Percentiles rank a stretch among this genome's conserved stretches.
These are phyloP conservation scores for Diatrype stigma DNA, from an alignment of 2,329 filamentous ascomycete genomes.

Conservation along the genomic window DNA sequence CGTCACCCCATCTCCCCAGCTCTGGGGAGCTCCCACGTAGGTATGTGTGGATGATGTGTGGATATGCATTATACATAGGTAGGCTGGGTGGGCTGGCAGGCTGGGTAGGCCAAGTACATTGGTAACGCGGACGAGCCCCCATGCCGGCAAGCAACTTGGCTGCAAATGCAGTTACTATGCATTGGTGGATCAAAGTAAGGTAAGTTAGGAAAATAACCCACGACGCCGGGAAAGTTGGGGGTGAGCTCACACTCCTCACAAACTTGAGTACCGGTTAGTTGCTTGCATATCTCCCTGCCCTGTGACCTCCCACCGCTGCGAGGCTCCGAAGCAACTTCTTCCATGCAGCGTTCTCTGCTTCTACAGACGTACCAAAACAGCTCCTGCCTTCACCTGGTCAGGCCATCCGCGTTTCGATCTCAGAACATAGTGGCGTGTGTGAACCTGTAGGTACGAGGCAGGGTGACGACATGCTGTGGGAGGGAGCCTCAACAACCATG, in stretches of 20 bases:
- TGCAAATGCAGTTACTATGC: constrained; percentile 16
- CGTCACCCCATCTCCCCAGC: too few relatives aligned
- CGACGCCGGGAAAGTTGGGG: constrained; percentile 5
- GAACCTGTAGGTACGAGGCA: constrained; percentile 21
- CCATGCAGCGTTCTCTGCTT: constrained; percentile 20
- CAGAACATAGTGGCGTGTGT: background rate
- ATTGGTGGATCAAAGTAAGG: constrained; percentile 18
- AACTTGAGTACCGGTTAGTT: background rate
- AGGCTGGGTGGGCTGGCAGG: too few relatives aligned
- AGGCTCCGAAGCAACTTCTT: constrained; percentile 22
- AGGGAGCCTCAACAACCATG: constrained; percentile 28
- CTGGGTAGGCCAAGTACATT: background rate
- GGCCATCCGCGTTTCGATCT: background rate
- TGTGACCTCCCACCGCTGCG: constrained; percentile 16
- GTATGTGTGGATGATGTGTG: too few relatives aligned
- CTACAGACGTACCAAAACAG: constrained; percentile 8
- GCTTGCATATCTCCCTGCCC: constrained; percentile 12
- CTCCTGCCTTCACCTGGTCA: constrained; percentile 1
- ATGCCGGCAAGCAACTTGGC: constrained; percentile 12
- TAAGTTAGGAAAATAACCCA: constrained; percentile 17
- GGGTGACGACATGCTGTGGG: constrained; percentile 22
- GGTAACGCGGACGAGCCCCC: constrained; percentile 7
- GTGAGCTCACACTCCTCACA: background rate
- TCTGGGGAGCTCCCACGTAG: background rate
- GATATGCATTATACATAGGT: too few relatives aligned